Percentiles rank a stretch among this genome's conserved stretches.
Evolutionary conservation across 805 yeast genomes (phyloP).

Genomic region (Lachancea mirantina): DNA sequence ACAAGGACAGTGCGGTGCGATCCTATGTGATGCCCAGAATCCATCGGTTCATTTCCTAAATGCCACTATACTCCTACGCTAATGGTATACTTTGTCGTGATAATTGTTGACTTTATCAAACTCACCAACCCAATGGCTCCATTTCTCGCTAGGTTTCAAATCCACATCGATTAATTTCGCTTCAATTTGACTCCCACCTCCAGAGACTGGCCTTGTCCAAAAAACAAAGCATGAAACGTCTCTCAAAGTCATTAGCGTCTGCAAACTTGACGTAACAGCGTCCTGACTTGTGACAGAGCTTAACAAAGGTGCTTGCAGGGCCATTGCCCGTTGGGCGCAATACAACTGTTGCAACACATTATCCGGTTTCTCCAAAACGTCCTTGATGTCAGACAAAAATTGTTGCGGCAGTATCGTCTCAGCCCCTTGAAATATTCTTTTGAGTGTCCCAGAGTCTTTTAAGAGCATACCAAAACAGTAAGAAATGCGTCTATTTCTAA

Average conservation of each 20-base stretch:
- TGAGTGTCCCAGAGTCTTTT: slow-evolving; percentile 9
- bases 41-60: no score
- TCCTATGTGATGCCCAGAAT: no score
- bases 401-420: slow-evolving; percentile 9
- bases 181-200: slow-evolving; percentile 2
- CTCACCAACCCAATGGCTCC: slow-evolving; percentile 41
- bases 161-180: slow-evolving; percentile 45
- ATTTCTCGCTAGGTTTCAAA: slow-evolving; percentile 41
- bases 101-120: slow-evolving; percentile 26
- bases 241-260: slow-evolving; percentile 33
- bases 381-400: slow-evolving; percentile 12
- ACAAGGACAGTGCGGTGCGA: no score
- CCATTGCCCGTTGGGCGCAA: slow-evolving; percentile 17
- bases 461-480: slow-evolving; percentile 21
- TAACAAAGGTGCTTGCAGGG: slow-evolving; percentile 2
- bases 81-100: slow-evolving; percentile 1
- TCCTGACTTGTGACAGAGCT: slow-evolving; percentile 4
- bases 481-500: slow-evolving; percentile 15
- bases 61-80: no score
- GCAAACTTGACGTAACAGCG: slow-evolving; percentile 17
- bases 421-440: slow-evolving; percentile 9
- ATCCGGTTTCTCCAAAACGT: slow-evolving; percentile 15
- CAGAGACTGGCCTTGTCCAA: no score
- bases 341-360: slow-evolving; percentile 22
- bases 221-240: slow-evolving; percentile 33